Conservation (phyloP, 352 stramenopile species). For the Phytopythium vexans region DNA sequence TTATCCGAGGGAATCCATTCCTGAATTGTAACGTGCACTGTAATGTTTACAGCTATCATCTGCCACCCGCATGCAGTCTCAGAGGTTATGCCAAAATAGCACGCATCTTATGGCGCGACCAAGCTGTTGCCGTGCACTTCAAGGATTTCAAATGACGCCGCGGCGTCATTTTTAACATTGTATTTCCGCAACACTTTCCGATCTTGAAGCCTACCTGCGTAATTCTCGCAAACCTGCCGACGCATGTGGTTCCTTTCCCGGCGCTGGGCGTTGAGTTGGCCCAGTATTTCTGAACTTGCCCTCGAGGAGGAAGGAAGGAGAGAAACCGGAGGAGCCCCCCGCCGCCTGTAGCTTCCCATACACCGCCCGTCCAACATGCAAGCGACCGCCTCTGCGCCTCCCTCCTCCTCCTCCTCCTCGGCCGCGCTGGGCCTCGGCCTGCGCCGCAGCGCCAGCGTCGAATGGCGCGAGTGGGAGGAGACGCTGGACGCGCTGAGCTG, state of each 20-base stretch:
- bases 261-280: too few species aligned
- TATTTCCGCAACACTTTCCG: background rate
- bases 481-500: conserved; percentile 26
- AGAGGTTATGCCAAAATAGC: too few species aligned
- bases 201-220: background rate
- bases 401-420: conserved; percentile 15
- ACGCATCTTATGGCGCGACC: background rate
- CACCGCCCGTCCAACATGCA: conserved; percentile 7
- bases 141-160: too few species aligned
- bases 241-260: too few species aligned
- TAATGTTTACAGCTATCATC: too few species aligned
- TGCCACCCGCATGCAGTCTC: too few species aligned
- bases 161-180: too few species aligned
- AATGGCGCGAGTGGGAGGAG: conserved; percentile 40
- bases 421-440: conserved; percentile 1
- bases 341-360: background rate
- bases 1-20: too few species aligned
- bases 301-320: conserved; percentile 4
- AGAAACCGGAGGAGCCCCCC: background rate
- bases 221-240: background rate
- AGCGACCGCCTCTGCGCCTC: conserved; percentile 12
- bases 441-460: conserved; percentile 27
- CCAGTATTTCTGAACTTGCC: conserved; percentile 20
- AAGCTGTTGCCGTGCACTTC: background rate
- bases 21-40: too few species aligned